phyloP scores from a whole-genome alignment of 352 stramenopile species.

The Phytopythium litorale region DNA sequence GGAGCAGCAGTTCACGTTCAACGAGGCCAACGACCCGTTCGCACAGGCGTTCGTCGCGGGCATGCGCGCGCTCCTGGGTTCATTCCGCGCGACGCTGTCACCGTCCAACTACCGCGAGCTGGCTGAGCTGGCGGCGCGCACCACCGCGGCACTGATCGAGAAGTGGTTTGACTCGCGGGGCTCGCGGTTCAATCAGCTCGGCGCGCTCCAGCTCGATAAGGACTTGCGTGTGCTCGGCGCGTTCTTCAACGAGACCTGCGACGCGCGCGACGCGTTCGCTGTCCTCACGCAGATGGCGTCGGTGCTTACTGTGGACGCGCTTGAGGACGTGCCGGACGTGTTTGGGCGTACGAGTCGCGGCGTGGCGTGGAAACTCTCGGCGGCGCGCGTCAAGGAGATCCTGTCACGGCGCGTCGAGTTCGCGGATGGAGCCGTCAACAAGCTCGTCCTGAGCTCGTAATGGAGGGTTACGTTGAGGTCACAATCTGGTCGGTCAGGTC shows the following conservation, averaged over 20 bases:
- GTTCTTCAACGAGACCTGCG: slow-evolving; percentile 54
- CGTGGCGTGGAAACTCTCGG: slow-evolving; percentile 64
- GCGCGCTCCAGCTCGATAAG: slow-evolving; percentile 85
- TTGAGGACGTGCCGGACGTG: slow-evolving; percentile 73
- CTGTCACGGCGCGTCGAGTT: slow-evolving; percentile 81
- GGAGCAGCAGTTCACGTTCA: slow-evolving; percentile 83
- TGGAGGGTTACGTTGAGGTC: too few species aligned
- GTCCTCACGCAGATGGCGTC: slow-evolving; percentile 58
- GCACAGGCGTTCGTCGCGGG: slow-evolving; percentile 65
- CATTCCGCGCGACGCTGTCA: slow-evolving; percentile 55
- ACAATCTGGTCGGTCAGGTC: too few species aligned
- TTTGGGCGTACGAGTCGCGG: slow-evolving; percentile 59
- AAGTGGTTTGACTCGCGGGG: slow-evolving; percentile 56
- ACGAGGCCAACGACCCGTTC: slow-evolving; percentile 87
- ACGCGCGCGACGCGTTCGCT: slow-evolving; percentile 57
- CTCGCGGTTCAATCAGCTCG: slow-evolving; percentile 73
- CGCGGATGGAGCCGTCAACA: slow-evolving; percentile 55
- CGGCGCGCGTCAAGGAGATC: slow-evolving; percentile 67
- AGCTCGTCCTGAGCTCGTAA: slow-evolving; percentile 35
- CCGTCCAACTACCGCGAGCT: slow-evolving; percentile 52
- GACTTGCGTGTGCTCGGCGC: slow-evolving; percentile 68
- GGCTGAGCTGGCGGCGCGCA: slow-evolving; percentile 38
- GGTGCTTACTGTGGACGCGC: slow-evolving; percentile 71
- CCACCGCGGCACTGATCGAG: slow-evolving; percentile 50
- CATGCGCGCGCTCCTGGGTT: slow-evolving; percentile 46